Conservation (phyloP, 768 basidiomycete genomes). For the Auricularia sp. region DNA sequence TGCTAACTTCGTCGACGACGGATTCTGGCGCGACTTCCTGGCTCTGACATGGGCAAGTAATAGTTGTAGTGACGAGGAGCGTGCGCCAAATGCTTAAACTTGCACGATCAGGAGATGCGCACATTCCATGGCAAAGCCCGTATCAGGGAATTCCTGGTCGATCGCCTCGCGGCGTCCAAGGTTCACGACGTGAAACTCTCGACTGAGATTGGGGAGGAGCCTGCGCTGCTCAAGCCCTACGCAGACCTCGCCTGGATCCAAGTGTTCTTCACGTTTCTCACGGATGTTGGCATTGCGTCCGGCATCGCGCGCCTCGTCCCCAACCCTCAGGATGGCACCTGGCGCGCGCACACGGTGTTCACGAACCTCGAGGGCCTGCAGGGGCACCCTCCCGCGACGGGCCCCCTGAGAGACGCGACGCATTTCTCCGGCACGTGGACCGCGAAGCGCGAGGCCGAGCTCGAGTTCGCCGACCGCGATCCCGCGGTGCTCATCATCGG, state of each 20-base stretch:
- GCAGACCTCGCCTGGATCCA: conserved; percentile 48
- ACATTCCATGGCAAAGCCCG: conserved; percentile 37
- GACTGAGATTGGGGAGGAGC: conserved; percentile 8
- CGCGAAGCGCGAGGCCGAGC: conserved; percentile 31
- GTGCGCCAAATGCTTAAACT: background rate
- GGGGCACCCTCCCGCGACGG: conserved; percentile 39
- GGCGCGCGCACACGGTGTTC: conserved; percentile 53
- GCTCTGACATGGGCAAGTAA: conserved; percentile 42
- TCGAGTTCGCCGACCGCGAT: conserved; percentile 38
- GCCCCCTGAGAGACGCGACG: conserved; percentile 31
- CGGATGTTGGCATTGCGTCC: conserved; percentile 36
- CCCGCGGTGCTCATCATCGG: conserved; percentile 54
- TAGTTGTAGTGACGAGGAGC: background rate
- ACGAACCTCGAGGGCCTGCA: conserved; percentile 52
- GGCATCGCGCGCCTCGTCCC: conserved; percentile 51
- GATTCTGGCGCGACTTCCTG: conserved; percentile 53
- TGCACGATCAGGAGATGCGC: conserved; percentile 29
- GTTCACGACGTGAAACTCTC: conserved; percentile 6
- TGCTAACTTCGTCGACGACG: conserved; percentile 24
- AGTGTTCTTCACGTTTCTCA: conserved; percentile 45
- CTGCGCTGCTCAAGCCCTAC: conserved; percentile 13
- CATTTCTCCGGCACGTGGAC: conserved; percentile 50
- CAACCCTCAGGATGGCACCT: conserved; percentile 27
- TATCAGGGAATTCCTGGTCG: conserved; percentile 37
- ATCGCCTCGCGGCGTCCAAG: conserved; percentile 27